phyloP scores from a whole-genome alignment of 768 basidiomycete species.

The Lactarius hatsudake region DNA sequence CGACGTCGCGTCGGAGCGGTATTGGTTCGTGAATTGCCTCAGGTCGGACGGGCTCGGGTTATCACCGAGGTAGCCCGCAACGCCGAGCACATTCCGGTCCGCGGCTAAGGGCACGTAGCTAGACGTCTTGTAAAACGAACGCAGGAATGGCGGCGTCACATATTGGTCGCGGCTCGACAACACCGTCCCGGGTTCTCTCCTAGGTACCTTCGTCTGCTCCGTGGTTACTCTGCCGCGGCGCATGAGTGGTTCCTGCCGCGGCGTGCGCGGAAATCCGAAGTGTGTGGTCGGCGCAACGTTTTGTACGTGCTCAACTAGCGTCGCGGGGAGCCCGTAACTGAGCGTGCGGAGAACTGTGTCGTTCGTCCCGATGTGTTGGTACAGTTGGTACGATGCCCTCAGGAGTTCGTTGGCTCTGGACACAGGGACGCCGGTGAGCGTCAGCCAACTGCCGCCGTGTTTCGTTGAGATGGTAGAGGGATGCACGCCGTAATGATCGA shows the following conservation, averaged over 20 bases:
- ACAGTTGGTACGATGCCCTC: too few relatives aligned
- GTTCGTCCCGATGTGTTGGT: background rate
- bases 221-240: background rate
- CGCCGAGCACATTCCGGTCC: background rate
- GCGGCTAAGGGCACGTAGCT: background rate
- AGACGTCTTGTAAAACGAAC: background rate
- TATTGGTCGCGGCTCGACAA: too few relatives aligned
- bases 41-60: background rate
- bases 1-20: background rate
- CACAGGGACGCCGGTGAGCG: too few relatives aligned
- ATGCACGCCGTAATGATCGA: too few relatives aligned
- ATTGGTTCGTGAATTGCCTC: background rate
- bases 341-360: background rate
- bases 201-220: too few relatives aligned
- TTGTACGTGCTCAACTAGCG: background rate
- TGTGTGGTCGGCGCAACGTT: background rate
- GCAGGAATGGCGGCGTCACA: too few relatives aligned
- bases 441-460: too few relatives aligned
- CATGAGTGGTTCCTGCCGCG: background rate
- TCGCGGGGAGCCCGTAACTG: background rate
- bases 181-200: too few relatives aligned
- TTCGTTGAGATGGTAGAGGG: too few relatives aligned
- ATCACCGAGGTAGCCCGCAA: background rate
- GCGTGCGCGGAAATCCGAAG: background rate
- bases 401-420: too few relatives aligned